Percentiles rank a stretch among this genome's conserved stretches.
Conservation (phyloP, 306 rosid species). For the Begonia loranthoides region DNA sequence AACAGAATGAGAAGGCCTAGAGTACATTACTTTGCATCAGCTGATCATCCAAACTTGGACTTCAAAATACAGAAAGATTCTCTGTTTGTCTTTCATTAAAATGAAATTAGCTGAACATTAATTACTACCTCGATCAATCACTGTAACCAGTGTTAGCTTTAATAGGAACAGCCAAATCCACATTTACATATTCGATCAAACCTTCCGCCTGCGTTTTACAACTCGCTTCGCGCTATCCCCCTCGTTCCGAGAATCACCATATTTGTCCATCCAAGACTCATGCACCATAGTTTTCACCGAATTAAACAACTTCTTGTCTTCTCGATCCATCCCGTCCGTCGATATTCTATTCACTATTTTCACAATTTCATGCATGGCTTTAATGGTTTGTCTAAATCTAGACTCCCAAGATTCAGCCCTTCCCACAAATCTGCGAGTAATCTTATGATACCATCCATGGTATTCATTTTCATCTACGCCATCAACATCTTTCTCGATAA, state of each 20-base stretch:
- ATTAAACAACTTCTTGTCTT: conserved; percentile 38
- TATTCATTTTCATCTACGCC: conserved; percentile 31
- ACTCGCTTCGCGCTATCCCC: conserved; percentile 35
- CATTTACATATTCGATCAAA: not conserved
- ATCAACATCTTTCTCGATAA: conserved; percentile 24
- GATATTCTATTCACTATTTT: conserved; percentile 41
- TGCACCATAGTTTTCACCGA: conserved; percentile 47
- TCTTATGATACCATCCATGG: conserved; percentile 50
- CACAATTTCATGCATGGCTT: conserved; percentile 40
- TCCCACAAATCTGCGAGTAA: conserved; percentile 52
- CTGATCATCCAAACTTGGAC: too few relatives aligned
- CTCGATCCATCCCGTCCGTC: conserved; percentile 48
- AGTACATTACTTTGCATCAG: too few relatives aligned
- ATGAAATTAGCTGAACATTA: too few relatives aligned
- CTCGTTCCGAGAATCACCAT: conserved; percentile 38
- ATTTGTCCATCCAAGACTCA: conserved; percentile 40
- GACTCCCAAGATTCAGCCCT: conserved; percentile 63
- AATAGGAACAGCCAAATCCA: too few relatives aligned
- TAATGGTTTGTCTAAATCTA: conserved; percentile 54
- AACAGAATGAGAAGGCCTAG: too few relatives aligned
- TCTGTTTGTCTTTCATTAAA: too few relatives aligned
- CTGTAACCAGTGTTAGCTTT: too few relatives aligned
- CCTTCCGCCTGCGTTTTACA: conserved; percentile 50
- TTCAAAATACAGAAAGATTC: too few relatives aligned
- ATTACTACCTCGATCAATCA: too few relatives aligned